Evolutionary conservation across 129 eudicot genomes (phyloP), one percentile per base, ranked within the genome.

Genomic region (Centella asiatica): DNA sequence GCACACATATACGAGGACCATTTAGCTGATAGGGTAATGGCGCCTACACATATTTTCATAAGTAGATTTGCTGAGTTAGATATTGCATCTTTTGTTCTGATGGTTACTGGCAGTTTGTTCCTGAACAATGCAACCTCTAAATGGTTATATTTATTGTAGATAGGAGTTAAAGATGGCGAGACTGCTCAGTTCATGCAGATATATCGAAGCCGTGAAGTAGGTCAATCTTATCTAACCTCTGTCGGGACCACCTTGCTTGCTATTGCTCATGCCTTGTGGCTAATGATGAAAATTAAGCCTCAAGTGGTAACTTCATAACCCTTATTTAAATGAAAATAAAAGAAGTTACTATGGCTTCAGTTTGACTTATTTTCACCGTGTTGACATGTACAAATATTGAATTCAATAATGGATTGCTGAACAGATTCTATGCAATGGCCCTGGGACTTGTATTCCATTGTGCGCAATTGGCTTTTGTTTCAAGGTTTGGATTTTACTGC

Each of bases 181-280:
- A 60, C 45, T 64, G 59, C 82, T 28, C 80, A 78, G 26, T 89
- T 63, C 63, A 80, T 80, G 90, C 95, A 85, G 68, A 80, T 89
- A 33, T 89, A 89, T 54, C 76, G 95, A 58, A 89, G 97, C 44
- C 87, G 97, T 53, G 97, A 89, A 78, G 97, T 89, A 32, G 95
- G 95, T 55, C 97, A 89, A 40, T 89, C 90, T 0, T 89, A 85
- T 62, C 34, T 85, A 73, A 89, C 95, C 37, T 89, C 97, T 40
- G 45, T 85, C 23, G 90, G 81, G 62, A 89, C 97, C 32, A 89
- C 95, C 24, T 74, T 89, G 22, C 7, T 75, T 70, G 95, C 90
- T 68, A 40, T 89, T 37, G 70, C 81, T 49, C 90, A 85, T 70
- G 97, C 88, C 45, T 26, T 89, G 66, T 77, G 87, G 95, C 77